Conservation (phyloP, 1,284 basidiomycete genomes). For the Marasmius fiardii region DNA sequence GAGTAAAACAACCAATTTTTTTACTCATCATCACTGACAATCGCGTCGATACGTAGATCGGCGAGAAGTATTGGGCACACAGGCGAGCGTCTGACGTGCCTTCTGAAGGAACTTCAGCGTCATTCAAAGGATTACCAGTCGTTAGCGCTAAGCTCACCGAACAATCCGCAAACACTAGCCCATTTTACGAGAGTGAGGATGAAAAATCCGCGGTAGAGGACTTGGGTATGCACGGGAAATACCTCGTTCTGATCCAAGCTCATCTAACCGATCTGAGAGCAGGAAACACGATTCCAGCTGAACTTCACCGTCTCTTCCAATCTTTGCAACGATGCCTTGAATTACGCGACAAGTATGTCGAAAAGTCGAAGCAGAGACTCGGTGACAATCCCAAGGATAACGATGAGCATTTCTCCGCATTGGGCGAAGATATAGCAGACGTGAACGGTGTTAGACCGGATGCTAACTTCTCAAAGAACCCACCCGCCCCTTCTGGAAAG, state of each 20-base stretch:
- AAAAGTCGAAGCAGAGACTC: slow-evolving; percentile 78
- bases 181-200: slow-evolving; percentile 39
- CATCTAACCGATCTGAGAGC: slow-evolving; percentile 10
- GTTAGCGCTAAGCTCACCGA: slow-evolving; percentile 22
- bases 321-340: slow-evolving; percentile 78
- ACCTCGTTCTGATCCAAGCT: not conserved
- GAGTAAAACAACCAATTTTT: slow-evolving; percentile 29
- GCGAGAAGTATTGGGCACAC: slow-evolving; percentile 67
- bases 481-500: slow-evolving; percentile 32
- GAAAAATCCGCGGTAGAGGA: slow-evolving; percentile 6
- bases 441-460: slow-evolving; percentile 69
- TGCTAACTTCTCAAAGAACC: slow-evolving; percentile 35
- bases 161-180: slow-evolving; percentile 19
- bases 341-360: slow-evolving; percentile 91
- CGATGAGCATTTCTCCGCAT: slow-evolving; percentile 70
- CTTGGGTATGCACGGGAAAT: not conserved
- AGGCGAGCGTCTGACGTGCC: slow-evolving; percentile 47
- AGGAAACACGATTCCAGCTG: slow-evolving; percentile 45
- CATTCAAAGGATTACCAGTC: slow-evolving; percentile 25
- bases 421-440: slow-evolving; percentile 55
- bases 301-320: slow-evolving; percentile 55
- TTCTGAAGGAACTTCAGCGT: slow-evolving; percentile 35
- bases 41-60: slow-evolving; percentile 45
- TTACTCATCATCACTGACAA: slow-evolving; percentile 4
- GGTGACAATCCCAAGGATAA: slow-evolving; percentile 92